Evolutionary conservation across 2,329 filamentous ascomycete genomes (phyloP), one percentile per base, ranked within the genome.

Genomic region (Alternaria sp.): DNA sequence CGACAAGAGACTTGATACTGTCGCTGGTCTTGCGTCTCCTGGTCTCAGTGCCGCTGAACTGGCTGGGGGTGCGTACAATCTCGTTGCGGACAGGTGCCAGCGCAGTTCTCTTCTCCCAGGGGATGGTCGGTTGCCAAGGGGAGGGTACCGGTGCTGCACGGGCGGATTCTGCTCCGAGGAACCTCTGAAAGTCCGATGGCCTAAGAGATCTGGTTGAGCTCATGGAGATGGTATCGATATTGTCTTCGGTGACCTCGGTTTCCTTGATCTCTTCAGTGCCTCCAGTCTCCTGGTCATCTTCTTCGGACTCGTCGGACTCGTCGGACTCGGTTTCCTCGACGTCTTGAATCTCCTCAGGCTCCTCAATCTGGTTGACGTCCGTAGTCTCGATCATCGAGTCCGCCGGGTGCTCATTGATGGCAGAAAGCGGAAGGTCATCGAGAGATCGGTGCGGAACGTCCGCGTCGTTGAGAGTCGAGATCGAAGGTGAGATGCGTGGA

Each of bases 1-100:
- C 56, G 13, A 58, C 56, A 5, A 58, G 21, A 1, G n/a, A 51
- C 46, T 58, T 58, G 32, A 58, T 58, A 9, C 56, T 51, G 5
- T 58, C 56, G 13, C 56, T 58, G 10, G 40, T 40, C 57, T 59
- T 47, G 1, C 57, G 50, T 21, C 46, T 32, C 15, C 32, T 23
- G 9, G 25, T 40, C 6, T 17, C 8, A 12, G 47, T 23, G 6
- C 19, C 30, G 15, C 25, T 40, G 28, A 30, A 52, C 19, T 52
- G 28, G 30, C 49, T 52, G 0, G 28, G 28, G 4, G 49, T n/a
- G 1, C 36, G 36, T 5, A 40, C 36, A 1, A 40, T 40, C 2
- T 36, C 1, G 13, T 8, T 36, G 13, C 57, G 47, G 4, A 52
- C 12, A 11, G 47, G 47, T 17, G 17, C 17, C 0, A 19, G 13